Percentiles rank a stretch among this genome's conserved stretches.
These are phyloP conservation scores for Beta corolliflora DNA, from an alignment of 179 eudicot species.

Conservation along the genomic window DNA sequence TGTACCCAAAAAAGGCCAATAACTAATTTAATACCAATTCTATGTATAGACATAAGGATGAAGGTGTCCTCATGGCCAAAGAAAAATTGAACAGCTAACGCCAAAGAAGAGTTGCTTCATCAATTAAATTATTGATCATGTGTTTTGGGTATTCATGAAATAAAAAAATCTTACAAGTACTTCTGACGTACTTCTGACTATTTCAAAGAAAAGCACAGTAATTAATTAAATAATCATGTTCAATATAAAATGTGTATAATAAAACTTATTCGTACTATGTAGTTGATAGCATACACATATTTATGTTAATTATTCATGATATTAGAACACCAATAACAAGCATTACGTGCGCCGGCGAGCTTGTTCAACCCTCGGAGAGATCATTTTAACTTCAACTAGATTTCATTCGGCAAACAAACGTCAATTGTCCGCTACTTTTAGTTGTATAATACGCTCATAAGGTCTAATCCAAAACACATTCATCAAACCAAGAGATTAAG, in stretches of 20 bases:
- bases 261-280: neutral
- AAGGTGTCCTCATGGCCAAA: neutral
- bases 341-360: conserved; percentile 10
- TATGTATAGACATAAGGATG: neutral
- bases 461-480: no score
- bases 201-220: conserved; percentile 22
- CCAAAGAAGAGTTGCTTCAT: conserved; percentile 7
- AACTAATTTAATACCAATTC: no score
- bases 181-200: conserved; percentile 21
- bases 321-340: neutral
- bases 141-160: neutral
- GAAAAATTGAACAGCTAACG: neutral
- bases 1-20: no score
- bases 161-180: conserved; percentile 6
- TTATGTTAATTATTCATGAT: neutral
- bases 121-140: conserved; percentile 2
- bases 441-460: no score
- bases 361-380: neutral
- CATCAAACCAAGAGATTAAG: no score
- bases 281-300: conserved; percentile 14
- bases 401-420: neutral
- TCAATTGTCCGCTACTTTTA: neutral
- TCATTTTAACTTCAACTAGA: neutral
- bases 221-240: neutral
- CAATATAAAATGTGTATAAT: neutral